Evolutionary conservation across 2,329 filamentous ascomycete genomes (phyloP).

Genomic region (Fusarium nisikadoi): DNA sequence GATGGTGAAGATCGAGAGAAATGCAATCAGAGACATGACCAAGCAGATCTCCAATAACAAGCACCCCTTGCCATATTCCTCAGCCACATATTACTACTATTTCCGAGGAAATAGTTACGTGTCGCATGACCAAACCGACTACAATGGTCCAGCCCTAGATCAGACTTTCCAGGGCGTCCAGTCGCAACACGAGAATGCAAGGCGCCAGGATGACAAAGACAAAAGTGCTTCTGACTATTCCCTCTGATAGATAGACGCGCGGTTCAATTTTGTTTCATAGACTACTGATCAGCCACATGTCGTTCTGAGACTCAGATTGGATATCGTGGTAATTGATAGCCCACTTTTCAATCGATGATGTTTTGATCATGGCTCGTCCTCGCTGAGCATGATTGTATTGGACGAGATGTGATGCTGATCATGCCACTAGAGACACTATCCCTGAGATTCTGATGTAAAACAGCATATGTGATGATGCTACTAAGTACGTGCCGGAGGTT

Average conservation of each 20-base stretch:
- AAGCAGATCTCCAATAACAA: neutral
- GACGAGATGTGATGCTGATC: conserved; percentile 1
- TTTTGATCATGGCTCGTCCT: conserved; percentile 8
- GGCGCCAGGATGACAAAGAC: conserved; percentile 1
- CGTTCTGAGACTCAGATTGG: conserved; percentile 15
- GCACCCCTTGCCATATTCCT: neutral
- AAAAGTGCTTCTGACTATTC: conserved; percentile 15
- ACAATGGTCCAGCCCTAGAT: conserved; percentile 7
- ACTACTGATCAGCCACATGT: conserved; percentile 21
- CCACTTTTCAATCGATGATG: conserved; percentile 25
- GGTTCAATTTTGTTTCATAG: conserved; percentile 11
- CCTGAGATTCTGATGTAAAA: conserved; percentile 32
- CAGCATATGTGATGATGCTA: conserved; percentile 31
- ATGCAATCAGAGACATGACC: conserved; percentile 8
- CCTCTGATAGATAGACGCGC: conserved; percentile 18
- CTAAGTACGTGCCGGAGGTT: conserved; percentile 17
- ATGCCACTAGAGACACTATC: conserved; percentile 10
- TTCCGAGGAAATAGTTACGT: neutral
- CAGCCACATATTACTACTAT: conserved; percentile 6
- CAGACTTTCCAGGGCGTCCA: conserved; percentile 13
- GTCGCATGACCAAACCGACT: conserved; percentile 11
- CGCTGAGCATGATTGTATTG: neutral
- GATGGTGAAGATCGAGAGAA: neutral
- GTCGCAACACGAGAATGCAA: conserved; percentile 5
- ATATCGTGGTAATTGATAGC: neutral